Conservation (phyloP, 169 alveolate species). For the Cryptosporidium felis region DNA sequence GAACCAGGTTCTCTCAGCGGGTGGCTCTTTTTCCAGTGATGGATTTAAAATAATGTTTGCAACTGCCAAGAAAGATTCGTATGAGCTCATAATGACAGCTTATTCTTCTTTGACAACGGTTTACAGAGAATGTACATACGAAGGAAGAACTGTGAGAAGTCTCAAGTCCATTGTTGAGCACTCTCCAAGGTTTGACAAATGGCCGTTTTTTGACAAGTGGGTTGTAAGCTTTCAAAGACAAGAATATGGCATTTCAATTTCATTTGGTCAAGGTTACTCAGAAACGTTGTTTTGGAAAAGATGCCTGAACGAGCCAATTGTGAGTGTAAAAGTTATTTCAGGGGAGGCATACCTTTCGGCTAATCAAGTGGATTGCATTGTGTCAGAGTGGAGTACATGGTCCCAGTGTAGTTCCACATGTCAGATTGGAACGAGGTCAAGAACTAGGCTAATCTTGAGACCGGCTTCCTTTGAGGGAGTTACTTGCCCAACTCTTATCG, state of each 20-base stretch:
- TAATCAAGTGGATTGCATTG: constrained; percentile 52
- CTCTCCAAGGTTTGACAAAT: constrained; percentile 45
- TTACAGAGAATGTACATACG: constrained; percentile 15
- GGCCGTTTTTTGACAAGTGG: constrained; percentile 66
- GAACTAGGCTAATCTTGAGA: constrained; percentile 46
- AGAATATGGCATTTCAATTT: constrained; percentile 64
- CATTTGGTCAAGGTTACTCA: constrained; percentile 36
- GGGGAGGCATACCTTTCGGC: constrained; percentile 47
- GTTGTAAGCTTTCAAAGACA: constrained; percentile 55
- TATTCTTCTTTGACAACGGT: background rate
- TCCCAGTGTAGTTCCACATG: constrained; percentile 67
- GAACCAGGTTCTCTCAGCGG: constrained; percentile 58
- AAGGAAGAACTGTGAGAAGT: constrained; percentile 27
- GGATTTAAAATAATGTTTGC: constrained; percentile 24
- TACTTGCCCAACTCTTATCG: constrained; percentile 47
- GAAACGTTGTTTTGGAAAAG: constrained; percentile 62
- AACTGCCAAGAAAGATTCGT: constrained; percentile 49
- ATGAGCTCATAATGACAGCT: constrained; percentile 19
- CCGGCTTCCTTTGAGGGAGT: constrained; percentile 53
- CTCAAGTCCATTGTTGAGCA: constrained; percentile 11
- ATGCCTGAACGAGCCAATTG: constrained; percentile 63
- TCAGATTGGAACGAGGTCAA: constrained; percentile 50
- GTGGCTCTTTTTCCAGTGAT: background rate
- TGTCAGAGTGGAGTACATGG: constrained; percentile 70
- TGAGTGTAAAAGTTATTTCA: constrained; percentile 43